phyloP scores from a whole-genome alignment of 2,329 filamentous ascomycete species.

The Xylogone sp. region DNA sequence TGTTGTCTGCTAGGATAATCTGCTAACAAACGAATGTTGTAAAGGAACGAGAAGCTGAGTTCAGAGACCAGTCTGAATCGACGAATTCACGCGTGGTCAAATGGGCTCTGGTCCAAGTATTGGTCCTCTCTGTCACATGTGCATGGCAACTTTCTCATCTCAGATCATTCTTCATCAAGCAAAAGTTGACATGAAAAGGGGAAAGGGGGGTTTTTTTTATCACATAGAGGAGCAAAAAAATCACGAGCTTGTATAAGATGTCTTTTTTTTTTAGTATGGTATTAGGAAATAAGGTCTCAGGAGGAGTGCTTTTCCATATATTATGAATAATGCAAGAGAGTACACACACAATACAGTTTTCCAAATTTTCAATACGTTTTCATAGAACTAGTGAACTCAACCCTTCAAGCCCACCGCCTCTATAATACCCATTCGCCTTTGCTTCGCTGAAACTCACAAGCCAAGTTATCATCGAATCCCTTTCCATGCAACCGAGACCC shows the following conservation, averaged over 20 bases:
- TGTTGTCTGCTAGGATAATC: neutral
- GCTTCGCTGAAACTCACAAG: constrained; percentile 23
- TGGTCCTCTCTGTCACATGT: constrained; percentile 81
- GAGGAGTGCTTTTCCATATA: neutral
- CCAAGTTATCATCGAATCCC: constrained; percentile 24
- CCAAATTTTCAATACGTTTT: constrained; percentile 14
- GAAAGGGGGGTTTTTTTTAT: too few relatives aligned
- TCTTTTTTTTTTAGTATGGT: neutral
- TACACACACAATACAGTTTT: neutral
- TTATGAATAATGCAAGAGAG: neutral
- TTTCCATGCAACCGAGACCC: constrained; percentile 22
- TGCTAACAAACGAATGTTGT: constrained; percentile 7
- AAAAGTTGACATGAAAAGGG: constrained; percentile 83
- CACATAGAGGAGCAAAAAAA: too few relatives aligned
- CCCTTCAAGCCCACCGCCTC: constrained; percentile 22
- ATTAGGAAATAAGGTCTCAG: neutral
- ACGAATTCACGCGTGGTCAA: constrained; percentile 90
- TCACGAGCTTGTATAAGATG: constrained; percentile 5
- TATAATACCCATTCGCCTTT: constrained; percentile 28
- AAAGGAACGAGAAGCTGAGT: constrained; percentile 94
- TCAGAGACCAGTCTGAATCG: constrained; percentile 92
- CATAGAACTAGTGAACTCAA: constrained; percentile 18
- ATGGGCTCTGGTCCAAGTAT: constrained; percentile 89
- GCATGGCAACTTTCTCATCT: constrained; percentile 97
- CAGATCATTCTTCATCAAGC: constrained; percentile 98